A percentile compares a stretch with the other conserved stretches of the same genome.
Conservation (phyloP, 768 basidiomycete genomes). For the Dacryopinax spathularia region DNA sequence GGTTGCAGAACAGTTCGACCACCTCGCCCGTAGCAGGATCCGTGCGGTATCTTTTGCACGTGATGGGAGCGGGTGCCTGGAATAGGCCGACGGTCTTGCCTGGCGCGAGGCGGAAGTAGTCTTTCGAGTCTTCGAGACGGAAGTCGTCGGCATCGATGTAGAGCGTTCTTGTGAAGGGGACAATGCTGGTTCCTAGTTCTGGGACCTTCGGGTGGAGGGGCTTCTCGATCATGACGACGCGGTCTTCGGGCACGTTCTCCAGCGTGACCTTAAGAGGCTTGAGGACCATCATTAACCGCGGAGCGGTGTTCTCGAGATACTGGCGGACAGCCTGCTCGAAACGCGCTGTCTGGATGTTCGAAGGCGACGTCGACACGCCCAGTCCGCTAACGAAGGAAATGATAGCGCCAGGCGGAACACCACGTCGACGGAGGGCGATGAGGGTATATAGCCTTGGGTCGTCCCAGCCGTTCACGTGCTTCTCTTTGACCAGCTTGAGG, state of each 20-base stretch:
- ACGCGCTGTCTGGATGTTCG: slow-evolving; percentile 73
- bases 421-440: slow-evolving; percentile 85
- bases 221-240: slow-evolving; percentile 69
- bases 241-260: slow-evolving; percentile 80
- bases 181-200: slow-evolving; percentile 60
- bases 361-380: slow-evolving; percentile 76
- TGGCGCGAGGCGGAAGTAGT: slow-evolving; percentile 95
- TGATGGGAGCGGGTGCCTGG: slow-evolving; percentile 82
- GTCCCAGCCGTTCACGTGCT: slow-evolving; percentile 84
- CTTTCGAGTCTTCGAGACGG: slow-evolving; percentile 74
- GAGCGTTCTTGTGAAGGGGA: slow-evolving; percentile 76
- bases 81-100: slow-evolving; percentile 96
- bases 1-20: slow-evolving; percentile 58
- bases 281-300: slow-evolving; percentile 82
- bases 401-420: slow-evolving; percentile 93
- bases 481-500: slow-evolving; percentile 67
- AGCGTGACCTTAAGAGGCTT: slow-evolving; percentile 81
- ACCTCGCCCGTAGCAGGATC: slow-evolving; percentile 61
- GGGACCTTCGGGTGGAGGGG: slow-evolving; percentile 89
- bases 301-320: slow-evolving; percentile 77
- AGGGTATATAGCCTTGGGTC: slow-evolving; percentile 95
- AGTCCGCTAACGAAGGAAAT: slow-evolving; percentile 81
- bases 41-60: slow-evolving; percentile 76
- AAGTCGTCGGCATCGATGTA: slow-evolving; percentile 94
- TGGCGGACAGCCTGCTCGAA: slow-evolving; percentile 83